Conservation (phyloP, 2,329 filamentous ascomycete genomes). For the Colletotrichum cordylinicola region DNA sequence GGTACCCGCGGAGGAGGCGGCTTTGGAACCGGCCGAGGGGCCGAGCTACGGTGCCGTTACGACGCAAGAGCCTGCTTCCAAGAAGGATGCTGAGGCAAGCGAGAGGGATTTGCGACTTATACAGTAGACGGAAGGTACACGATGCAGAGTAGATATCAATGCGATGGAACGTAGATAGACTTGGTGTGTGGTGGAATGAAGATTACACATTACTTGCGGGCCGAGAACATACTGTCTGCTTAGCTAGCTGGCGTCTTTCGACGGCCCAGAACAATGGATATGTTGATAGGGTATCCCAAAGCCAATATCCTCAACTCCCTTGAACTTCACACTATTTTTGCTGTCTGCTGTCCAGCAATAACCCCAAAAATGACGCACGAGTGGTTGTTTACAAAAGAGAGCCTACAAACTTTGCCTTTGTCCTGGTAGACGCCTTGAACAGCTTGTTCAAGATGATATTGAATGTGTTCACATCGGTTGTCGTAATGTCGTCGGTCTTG, state of each 20-base stretch:
- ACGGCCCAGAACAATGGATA: not conserved
- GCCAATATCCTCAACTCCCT: not conserved
- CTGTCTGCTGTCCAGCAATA: not conserved
- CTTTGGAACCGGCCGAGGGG: slow-evolving; percentile 10
- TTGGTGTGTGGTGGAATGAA: not conserved
- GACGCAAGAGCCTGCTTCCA: not conserved
- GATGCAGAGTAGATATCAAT: not conserved
- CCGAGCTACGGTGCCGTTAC: slow-evolving; percentile 63
- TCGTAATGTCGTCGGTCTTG: not conserved
- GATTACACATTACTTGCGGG: not conserved
- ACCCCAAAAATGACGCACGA: not conserved
- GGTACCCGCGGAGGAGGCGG: slow-evolving; percentile 2
- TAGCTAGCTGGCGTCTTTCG: not conserved
- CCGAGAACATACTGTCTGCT: not conserved
- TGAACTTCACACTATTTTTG: not conserved
- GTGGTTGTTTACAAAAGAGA: not conserved
- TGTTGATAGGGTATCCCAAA: not conserved
- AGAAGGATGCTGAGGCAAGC: not conserved
- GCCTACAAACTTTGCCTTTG: not conserved
- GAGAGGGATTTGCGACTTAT: not conserved
- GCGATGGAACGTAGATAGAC: not conserved
- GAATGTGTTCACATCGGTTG: not conserved
- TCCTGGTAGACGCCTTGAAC: not conserved
- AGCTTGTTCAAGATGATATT: not conserved
- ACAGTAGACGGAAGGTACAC: not conserved